These are phyloP conservation scores for Didymella segeticola DNA, from an alignment of 2,329 filamentous ascomycete species.

Conservation along the genomic window DNA sequence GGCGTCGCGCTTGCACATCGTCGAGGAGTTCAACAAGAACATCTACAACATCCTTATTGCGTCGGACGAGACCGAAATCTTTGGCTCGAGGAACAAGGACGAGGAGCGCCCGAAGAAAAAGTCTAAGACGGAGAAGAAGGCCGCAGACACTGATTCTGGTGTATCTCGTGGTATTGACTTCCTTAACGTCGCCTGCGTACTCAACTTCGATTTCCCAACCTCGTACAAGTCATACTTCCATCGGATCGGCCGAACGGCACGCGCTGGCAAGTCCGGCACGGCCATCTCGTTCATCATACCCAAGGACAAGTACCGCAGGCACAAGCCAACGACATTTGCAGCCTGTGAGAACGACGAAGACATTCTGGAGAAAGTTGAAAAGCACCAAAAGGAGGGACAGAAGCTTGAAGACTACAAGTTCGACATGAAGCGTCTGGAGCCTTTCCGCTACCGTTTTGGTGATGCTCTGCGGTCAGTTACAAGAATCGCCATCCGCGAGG, in stretches of 20 bases:
- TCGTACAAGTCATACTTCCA: conserved; percentile 95
- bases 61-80: conserved; percentile 85
- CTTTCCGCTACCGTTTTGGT: conserved; percentile 86
- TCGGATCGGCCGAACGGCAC: conserved; percentile 89
- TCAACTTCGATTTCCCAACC: conserved; percentile 95
- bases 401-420: conserved; percentile 91
- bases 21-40: conserved; percentile 95
- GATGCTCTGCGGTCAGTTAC: conserved; percentile 92
- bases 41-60: conserved; percentile 99
- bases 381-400: conserved; percentile 81
- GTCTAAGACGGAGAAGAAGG: conserved; percentile 62
- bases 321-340: conserved; percentile 81
- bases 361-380: conserved; percentile 78
- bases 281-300: conserved; percentile 95
- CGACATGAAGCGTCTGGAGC: conserved; percentile 91
- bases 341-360: conserved; percentile 84
- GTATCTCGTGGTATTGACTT: conserved; percentile 98
- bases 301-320: conserved; percentile 80
- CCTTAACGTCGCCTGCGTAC: conserved; percentile 79
- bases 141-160: conserved; percentile 84
- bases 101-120: conserved; percentile 55
- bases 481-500: conserved; percentile 86
- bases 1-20: conserved; percentile 90
- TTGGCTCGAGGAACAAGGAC: conserved; percentile 62
- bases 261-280: conserved; percentile 91